Evolutionary conservation across 345 rosid genomes (phyloP), one percentile per base, ranked within the genome.

Genomic region (Lumnitzera racemosa): DNA sequence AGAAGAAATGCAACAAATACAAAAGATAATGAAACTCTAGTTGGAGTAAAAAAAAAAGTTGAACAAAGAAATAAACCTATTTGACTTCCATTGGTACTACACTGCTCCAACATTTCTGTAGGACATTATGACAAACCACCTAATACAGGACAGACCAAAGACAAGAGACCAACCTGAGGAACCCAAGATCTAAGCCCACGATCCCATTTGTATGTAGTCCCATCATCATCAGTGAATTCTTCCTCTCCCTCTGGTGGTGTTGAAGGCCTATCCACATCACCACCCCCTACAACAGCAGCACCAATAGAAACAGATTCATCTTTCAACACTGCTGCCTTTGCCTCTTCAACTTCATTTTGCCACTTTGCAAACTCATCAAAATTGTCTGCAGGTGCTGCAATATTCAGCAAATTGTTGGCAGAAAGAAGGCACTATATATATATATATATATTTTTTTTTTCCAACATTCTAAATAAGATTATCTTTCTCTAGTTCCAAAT

Each of bases 201-300:
- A 76, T 90, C 78, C 97, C 97, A 90, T 81, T 82, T 88, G 76
- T 94, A 90, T 51, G 58, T 74, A 55, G 95, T 91, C 29, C 98
- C 97, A 75, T 88, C 97, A 69, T 94, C 99, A 79, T 94, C 96
- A 0, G 85, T 80, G 70, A 94, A 94, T 82, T 94, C 96, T 58
- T 88, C 85, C 75, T 86, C 97, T 20, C 88, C 97, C 46, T 90
- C 92, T 15, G 97, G 95, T 47, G 94, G 96, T 56, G 87, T 78
- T 23, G 71, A 67, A 63, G 80, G 63, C 64, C 73, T 72, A 27
- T 70, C 75, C 20, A 23, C 58, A 58, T 76, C 81, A 52, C 73
- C 86, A 53, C 53, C 73, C 27, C 57, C 75, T 36, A 70, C 41
- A 43, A 43, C 69, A 53, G 43, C 71, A 46, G 57, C 55, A 64